Evolutionary conservation across 2,329 filamentous ascomycete genomes (phyloP).

Genomic region (Epichloe festucae): DNA sequence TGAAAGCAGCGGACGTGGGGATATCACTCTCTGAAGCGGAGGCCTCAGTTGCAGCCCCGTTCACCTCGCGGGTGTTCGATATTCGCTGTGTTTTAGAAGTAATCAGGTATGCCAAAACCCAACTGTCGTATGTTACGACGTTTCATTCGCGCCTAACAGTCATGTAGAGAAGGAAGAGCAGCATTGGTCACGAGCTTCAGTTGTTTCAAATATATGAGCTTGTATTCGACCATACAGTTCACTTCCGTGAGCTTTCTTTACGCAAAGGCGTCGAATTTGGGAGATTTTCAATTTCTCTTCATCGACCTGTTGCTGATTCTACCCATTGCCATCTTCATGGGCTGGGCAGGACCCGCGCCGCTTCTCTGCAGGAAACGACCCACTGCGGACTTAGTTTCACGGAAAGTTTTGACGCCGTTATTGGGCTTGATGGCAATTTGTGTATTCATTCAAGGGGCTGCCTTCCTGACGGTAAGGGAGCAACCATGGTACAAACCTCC

Average conservation of each 20-base stretch:
- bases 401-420: slow-evolving; percentile 81
- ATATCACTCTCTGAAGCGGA: slow-evolving; percentile 96
- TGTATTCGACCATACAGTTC: slow-evolving; percentile 99
- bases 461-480: slow-evolving; percentile 59
- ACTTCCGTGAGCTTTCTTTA: slow-evolving; percentile 95
- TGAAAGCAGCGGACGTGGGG: slow-evolving; percentile 94
- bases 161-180: slow-evolving; percentile 67
- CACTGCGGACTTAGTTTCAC: slow-evolving; percentile 80
- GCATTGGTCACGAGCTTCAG: slow-evolving; percentile 97
- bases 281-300: slow-evolving; percentile 95
- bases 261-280: slow-evolving; percentile 82
- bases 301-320: slow-evolving; percentile 89
- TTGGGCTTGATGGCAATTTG: slow-evolving; percentile 79
- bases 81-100: slow-evolving; percentile 91
- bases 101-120: slow-evolving; percentile 47
- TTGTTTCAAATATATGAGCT: slow-evolving; percentile 99
- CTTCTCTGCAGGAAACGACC: slow-evolving; percentile 71
- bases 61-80: slow-evolving; percentile 90
- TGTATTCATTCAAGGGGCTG: slow-evolving; percentile 61
- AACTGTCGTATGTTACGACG: background rate
- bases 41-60: slow-evolving; percentile 94
- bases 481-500: slow-evolving; percentile 86
- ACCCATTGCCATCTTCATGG: slow-evolving; percentile 97
- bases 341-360: slow-evolving; percentile 80
- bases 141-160: slow-evolving; percentile 11